Evolutionary conservation across 768 basidiomycete species (phyloP), one percentile per base, ranked within the genome.

Genomic region (Lentinula aciculospora): DNA sequence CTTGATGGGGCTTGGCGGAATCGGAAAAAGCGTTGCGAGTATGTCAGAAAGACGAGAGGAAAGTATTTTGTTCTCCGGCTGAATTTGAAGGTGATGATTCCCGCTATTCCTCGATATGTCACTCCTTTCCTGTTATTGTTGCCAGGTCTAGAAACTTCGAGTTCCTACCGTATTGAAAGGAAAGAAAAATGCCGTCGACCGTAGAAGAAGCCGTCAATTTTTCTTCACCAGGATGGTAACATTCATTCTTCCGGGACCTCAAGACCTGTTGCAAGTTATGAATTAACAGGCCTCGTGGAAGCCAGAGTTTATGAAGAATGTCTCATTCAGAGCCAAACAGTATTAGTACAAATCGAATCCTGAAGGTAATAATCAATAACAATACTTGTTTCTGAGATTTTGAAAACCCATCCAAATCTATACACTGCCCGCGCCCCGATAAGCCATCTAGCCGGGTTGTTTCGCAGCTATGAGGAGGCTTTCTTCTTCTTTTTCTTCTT

Each of bases 401-500:
- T 39, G 37, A 6, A 39, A 15, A 39, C 37, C 4, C 37, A 39
- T 44, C 21, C n/a, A 9, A 44, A 44, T n/a, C n/a, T n/a, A n/a
- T n/a, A n/a, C n/a, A n/a, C n/a, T n/a, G n/a, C n/a, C n/a, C n/a
- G n/a, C n/a, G n/a, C n/a, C n/a, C n/a, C n/a, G n/a, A n/a, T n/a
- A n/a, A 39, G 17, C 37, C 37, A 39, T 39, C 2, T 17, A 39
- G 13, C 32, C 8, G 32, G 32, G 32, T 32, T 39, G 37, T 5
- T n/a, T 39, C 34, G 28, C 23, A 7, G 36, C 19, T 39, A 39
- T 53, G 21, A 53, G 13, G 51, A 36, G 15, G 32, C 25, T 44
- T 31, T 62, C 42, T 53, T 62, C 42, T 53, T 59, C 53, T 60
- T 50, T 50, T 56, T 60, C 27, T 58, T 58, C 62, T 65, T 65